Conservation (phyloP, 306 rosid genomes). For the Acacia crassicarpa region DNA sequence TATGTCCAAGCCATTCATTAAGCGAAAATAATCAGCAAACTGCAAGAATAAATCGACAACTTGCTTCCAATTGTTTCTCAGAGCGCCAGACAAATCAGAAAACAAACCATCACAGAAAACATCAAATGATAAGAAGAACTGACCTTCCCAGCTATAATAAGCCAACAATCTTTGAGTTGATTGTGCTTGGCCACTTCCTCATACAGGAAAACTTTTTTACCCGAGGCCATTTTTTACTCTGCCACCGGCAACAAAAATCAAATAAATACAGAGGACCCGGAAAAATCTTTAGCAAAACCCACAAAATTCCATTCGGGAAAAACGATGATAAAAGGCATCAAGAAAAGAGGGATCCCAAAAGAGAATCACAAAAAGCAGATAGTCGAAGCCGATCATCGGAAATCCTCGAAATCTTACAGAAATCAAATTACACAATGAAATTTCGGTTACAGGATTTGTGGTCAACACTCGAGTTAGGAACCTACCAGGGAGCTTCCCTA, state of each 20-base stretch:
- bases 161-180: background rate
- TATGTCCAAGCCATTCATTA: background rate
- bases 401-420: background rate
- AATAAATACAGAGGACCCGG: background rate
- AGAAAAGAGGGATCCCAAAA: background rate
- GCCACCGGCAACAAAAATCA: background rate
- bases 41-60: background rate
- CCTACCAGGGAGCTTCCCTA: background rate
- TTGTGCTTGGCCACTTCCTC: constrained; percentile 4
- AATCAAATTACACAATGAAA: background rate
- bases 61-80: background rate
- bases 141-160: background rate
- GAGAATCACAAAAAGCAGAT: background rate
- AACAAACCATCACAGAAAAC: background rate
- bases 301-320: background rate
- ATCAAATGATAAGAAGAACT: background rate
- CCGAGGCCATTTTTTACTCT: background rate
- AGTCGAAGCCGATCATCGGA: background rate
- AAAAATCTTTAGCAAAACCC: background rate
- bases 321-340: background rate
- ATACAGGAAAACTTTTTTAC: background rate
- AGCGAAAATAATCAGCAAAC: background rate
- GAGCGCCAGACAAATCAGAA: background rate
- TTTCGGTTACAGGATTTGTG: background rate
- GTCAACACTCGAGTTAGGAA: background rate